Base-by-base conservation (phyloP, 1,284 basidiomycete genomes). In the Ustilago bromivora region DNA sequence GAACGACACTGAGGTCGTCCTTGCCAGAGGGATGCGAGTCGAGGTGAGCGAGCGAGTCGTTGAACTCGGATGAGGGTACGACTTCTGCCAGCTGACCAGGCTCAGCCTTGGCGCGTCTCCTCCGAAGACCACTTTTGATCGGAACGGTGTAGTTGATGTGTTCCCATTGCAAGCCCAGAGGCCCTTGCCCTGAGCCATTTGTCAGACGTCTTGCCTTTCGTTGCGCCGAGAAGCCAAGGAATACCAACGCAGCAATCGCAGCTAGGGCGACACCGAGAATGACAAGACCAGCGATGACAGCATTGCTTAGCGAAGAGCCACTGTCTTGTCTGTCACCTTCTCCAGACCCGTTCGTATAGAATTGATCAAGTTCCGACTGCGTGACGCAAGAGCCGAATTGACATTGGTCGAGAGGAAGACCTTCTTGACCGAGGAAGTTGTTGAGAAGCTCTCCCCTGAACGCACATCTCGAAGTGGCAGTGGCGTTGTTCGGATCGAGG, bases 201-300 rank as follows among this genome's bases (percentile, higher is more conserved):
- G 69, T 75, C 28, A 56, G 43, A 4, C 49, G 58, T 10, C 66
- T 70, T 8, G 79, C 79, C 49, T 67, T 68, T 17, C 71, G 62
- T 38, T 69, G 72, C 46, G 57, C 51, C 63, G 64, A 61, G 10
- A 77, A 34, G 10, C 80, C 81, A 4, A 66, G 32, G 4, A 66
- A 31, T 28, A 83, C 19, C 15, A 79, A 49, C 23, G 32, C 61
- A 35, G 65, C 35, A n/a, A 83, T 53, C 17, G 56, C 57, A 19
- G 66, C 66, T 10, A 79, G 19, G 10, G 76, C 67, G 5, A 79
- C 66, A 36, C 76, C 76, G 17, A 83, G 69, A 17, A 81, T 74
- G 55, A 71, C 70, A 7, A 83, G 62, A 35, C 71, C 82, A 17
- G 69, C 82, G n/a, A 80, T 73, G 36, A 83, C 73, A 12, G 73